Evolutionary conservation across 106 monocot species (phyloP), one percentile per base, ranked within the genome.

Genomic region (Cymbidium sinense): DNA sequence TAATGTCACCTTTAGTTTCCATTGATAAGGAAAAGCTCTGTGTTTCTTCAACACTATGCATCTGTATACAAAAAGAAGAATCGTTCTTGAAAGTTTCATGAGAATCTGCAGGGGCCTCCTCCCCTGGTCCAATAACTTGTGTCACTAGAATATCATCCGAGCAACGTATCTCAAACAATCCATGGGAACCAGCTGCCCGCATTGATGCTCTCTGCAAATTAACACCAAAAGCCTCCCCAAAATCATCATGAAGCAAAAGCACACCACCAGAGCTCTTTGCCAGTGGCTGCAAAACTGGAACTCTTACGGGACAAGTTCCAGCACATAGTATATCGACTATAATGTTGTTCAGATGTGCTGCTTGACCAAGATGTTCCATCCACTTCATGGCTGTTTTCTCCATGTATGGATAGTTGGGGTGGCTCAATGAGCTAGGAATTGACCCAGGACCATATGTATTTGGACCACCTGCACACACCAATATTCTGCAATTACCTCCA

Each of bases 171-270:
- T 99, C 95, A 70, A 99, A 91, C 29, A 90, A 78, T 13, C 99
- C 99, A 85, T 95, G 94, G 33, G 95, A 99, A 25, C 99, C 99
- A 70, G 92, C 87, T 18, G 90, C 90, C 27, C 99, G 85, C 19
- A 83, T 78, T 34, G 95, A 85, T 75, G 99, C 99, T 75, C 99
- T 92, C 83, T 95, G 94, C 83, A 99, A 84, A 79, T 99, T 99
- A 52, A 99, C 95, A 84, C 99, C 99, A 89, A 92, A 99, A 72
- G 99, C 92, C 83, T 99, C 99, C 44, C 95, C 99, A 86, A 99
- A 99, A 83, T 99, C 99, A 86, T 99, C 99, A 50, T 99, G 99
- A 87, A 92, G 89, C 61, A 99, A 80, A 70, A 99, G 73, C 19
- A 95, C 92, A 23, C 99, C 99, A 84, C 99, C 99, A 70, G 99